Conservation (phyloP, 1,284 basidiomycete species). For the Inonotus obliquus region DNA sequence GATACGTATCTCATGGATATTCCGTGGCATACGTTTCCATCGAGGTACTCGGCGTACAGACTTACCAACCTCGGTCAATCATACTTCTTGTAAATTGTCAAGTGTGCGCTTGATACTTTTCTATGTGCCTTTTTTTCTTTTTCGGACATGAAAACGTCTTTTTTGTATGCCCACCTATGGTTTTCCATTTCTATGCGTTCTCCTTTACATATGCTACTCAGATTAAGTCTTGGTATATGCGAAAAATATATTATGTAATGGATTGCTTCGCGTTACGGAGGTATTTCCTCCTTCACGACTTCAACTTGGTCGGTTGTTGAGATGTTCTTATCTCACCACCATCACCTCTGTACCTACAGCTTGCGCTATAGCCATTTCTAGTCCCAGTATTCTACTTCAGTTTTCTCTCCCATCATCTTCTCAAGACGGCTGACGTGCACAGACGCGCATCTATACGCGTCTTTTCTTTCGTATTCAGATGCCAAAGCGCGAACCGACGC, state of each 20-base stretch:
- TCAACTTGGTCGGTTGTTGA: no score
- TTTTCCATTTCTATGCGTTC: no score
- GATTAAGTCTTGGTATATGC: no score
- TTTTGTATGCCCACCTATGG: no score
- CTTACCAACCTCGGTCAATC: neutral
- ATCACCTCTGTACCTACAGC: neutral
- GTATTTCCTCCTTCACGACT: neutral
- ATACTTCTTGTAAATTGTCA: neutral
- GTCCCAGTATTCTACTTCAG: no score
- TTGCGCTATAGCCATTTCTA: neutral
- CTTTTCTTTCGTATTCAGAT: constrained; percentile 29
- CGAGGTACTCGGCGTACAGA: neutral
- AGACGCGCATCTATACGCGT: neutral
- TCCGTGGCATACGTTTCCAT: neutral
- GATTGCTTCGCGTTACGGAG: no score
- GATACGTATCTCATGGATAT: neutral
- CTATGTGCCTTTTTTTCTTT: neutral
- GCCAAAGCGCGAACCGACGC: constrained; percentile 54
- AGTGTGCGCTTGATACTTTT: no score
- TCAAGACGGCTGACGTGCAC: neutral
- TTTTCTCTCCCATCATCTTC: no score
- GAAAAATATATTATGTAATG: no score
- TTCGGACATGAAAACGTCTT: no score
- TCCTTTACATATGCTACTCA: no score
- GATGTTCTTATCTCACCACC: neutral